Percentiles rank a stretch among this genome's conserved stretches.
Evolutionary conservation across 306 rosid species (phyloP).

Genomic region (Hippophae rhamnoides): DNA sequence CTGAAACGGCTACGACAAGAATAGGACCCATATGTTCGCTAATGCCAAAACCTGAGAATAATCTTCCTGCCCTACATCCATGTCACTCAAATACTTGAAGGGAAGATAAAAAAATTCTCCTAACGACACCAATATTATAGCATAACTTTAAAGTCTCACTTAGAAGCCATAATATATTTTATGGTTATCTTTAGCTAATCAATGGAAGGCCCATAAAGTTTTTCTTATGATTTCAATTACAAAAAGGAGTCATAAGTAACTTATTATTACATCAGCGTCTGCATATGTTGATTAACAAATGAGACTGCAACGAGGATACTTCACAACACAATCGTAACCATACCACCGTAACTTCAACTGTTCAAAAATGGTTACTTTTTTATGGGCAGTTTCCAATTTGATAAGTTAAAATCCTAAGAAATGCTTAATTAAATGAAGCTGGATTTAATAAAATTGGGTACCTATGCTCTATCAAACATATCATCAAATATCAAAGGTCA

Average conservation of each 20-base stretch:
- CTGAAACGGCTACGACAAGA: constrained; percentile 67
- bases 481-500: constrained; percentile 88
- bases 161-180: background rate
- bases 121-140: background rate
- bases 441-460: constrained; percentile 10
- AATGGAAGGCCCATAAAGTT: background rate
- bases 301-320: constrained; percentile 73
- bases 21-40: constrained; percentile 65
- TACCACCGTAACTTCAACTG: constrained; percentile 75
- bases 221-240: background rate
- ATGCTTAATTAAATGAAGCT: background rate
- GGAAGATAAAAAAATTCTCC: constrained; percentile 7
- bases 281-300: constrained; percentile 74
- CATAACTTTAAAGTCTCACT: constrained; percentile 9
- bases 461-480: constrained; percentile 92
- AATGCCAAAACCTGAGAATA: constrained; percentile 70
- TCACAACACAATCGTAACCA: constrained; percentile 52
- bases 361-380: constrained; percentile 1
- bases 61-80: constrained; percentile 99
- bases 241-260: background rate
- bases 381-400: background rate
- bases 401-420: background rate
- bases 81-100: constrained; percentile 57
- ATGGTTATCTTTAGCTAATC: too few relatives aligned
- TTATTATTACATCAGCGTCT: constrained; percentile 67